Conservation (phyloP, 1,284 basidiomycete species). For the Phellopilus nigrolimitatus region DNA sequence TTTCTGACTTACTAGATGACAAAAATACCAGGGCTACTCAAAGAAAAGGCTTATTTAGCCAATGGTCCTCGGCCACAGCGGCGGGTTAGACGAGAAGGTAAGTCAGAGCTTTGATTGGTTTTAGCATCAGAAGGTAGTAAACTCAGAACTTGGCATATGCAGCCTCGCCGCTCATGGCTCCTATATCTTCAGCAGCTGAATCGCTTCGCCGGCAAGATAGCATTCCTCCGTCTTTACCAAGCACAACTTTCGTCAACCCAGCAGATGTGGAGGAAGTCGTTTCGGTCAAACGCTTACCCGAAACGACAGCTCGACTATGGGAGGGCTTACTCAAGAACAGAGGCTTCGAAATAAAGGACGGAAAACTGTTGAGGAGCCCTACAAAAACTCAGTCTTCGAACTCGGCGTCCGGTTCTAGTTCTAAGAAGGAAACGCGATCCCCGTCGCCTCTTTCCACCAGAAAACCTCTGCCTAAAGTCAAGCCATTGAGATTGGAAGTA, state of each 20-base stretch:
- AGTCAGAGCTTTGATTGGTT: constrained; percentile 26
- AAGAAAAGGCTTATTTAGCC: constrained; percentile 55
- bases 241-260: constrained; percentile 21
- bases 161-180: constrained; percentile 9
- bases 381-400: constrained; percentile 37
- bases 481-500: constrained; percentile 17
- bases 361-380: constrained; percentile 51
- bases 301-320: constrained; percentile 62
- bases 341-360: constrained; percentile 54
- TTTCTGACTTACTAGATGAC: constrained; percentile 4
- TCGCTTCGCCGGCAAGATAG: constrained; percentile 16
- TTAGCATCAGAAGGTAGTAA: constrained; percentile 3
- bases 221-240: constrained; percentile 23
- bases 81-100: constrained; percentile 30
- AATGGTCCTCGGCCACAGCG: constrained; percentile 54
- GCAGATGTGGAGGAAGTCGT: constrained; percentile 44
- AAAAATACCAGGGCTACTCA: constrained; percentile 37
- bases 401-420: not conserved
- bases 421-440: not conserved
- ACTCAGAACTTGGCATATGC: not conserved
- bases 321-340: constrained; percentile 55
- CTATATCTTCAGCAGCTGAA: constrained; percentile 13
- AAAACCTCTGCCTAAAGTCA: constrained; percentile 19
- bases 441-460: not conserved
- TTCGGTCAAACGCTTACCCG: constrained; percentile 48